phyloP scores from a whole-genome alignment of 139 green algal genomes.

The Medakamo hakoo region DNA sequence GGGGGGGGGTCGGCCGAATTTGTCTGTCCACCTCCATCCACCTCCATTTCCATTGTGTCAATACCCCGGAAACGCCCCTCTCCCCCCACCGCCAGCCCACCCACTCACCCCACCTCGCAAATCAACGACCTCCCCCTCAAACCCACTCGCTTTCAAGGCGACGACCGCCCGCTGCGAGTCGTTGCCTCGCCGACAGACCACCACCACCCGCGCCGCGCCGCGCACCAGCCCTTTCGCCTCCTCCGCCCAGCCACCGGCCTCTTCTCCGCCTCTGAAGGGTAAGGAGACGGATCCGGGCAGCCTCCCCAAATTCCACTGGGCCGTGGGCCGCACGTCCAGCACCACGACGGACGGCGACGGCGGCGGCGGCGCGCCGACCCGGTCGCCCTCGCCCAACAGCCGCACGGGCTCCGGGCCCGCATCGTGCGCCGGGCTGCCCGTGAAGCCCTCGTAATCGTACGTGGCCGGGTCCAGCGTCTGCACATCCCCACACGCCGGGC shows the following conservation, averaged over 20 bases:
- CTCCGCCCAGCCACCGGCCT: background rate
- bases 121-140: too few relatives aligned
- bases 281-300: constrained; percentile 22
- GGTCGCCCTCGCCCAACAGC: constrained; percentile 23
- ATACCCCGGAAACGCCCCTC: too few relatives aligned
- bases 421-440: constrained; percentile 36
- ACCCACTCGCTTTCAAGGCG: background rate
- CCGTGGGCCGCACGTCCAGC: constrained; percentile 57
- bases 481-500: constrained; percentile 40
- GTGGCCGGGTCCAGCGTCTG: constrained; percentile 30
- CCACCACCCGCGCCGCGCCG: constrained; percentile 27
- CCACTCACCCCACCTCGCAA: too few relatives aligned
- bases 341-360: constrained; percentile 14
- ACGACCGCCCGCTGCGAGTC: constrained; percentile 71
- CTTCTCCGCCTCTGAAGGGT: background rate
- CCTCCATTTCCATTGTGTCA: too few relatives aligned
- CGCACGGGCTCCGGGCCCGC: constrained; percentile 19
- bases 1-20: too few relatives aligned
- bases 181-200: constrained; percentile 84
- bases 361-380: constrained; percentile 19
- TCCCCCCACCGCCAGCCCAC: too few relatives aligned
- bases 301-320: constrained; percentile 47
- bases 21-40: too few relatives aligned
- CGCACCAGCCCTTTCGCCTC: constrained; percentile 11
- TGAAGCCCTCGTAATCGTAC: constrained; percentile 71